phyloP scores from a whole-genome alignment of 768 basidiomycete genomes.

The Pleurotus platypus region DNA sequence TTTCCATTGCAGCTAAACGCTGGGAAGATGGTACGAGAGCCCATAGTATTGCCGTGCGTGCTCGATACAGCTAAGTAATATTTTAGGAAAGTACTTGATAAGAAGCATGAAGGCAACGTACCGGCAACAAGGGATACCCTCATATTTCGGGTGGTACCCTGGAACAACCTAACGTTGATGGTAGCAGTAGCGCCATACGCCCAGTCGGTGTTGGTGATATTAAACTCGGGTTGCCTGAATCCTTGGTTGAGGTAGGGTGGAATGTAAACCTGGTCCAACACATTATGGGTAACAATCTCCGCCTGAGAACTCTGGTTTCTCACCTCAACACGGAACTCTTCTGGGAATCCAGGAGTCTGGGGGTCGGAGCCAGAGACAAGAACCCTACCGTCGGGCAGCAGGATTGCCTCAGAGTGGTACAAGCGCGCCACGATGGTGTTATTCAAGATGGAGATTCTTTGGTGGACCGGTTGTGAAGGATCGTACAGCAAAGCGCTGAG shows the following conservation, averaged over 20 bases:
- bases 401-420: conserved; percentile 46
- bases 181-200: conserved; percentile 46
- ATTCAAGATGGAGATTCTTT: conserved; percentile 49
- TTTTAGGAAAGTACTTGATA: conserved; percentile 9
- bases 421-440: conserved; percentile 51
- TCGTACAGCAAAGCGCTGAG: conserved; percentile 50
- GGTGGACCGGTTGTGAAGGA: conserved; percentile 39
- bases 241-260: conserved; percentile 81
- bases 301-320: background rate
- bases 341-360: conserved; percentile 37
- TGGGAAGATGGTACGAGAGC: conserved; percentile 69
- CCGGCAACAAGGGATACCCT: conserved; percentile 64
- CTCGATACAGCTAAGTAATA: conserved; percentile 55
- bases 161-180: conserved; percentile 47
- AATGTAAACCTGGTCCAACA: conserved; percentile 67
- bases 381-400: conserved; percentile 56
- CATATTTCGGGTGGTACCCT: conserved; percentile 41
- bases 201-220: conserved; percentile 61
- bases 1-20: conserved; percentile 65
- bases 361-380: conserved; percentile 58
- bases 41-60: conserved; percentile 78
- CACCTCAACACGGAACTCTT: conserved; percentile 64
- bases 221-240: conserved; percentile 57
- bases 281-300: too few species aligned
- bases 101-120: conserved; percentile 22